Evolutionary conservation across 2,329 filamentous ascomycete genomes (phyloP).

Genomic region (Clonostachys rhizophaga): DNA sequence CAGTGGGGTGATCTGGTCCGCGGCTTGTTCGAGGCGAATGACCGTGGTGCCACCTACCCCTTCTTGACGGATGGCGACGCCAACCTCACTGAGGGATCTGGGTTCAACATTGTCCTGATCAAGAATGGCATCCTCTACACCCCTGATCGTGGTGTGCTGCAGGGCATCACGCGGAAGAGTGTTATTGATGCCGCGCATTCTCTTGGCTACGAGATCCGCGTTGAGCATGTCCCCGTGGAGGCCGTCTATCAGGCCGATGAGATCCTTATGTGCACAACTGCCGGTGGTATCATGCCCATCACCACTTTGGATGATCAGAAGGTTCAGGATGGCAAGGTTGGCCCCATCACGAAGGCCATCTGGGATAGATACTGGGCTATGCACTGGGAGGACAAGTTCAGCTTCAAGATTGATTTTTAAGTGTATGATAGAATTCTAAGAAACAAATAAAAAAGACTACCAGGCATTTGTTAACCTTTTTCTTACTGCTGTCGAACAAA

Average conservation of each 20-base stretch:
- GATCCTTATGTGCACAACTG: conserved; percentile 47
- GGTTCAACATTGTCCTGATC: conserved; percentile 41
- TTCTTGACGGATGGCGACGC: conserved; percentile 45
- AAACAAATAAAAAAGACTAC: no score
- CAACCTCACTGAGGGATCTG: conserved; percentile 43
- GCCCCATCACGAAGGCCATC: conserved; percentile 37
- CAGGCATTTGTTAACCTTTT: no score
- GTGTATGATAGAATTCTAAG: not conserved
- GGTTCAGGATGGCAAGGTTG: conserved; percentile 33
- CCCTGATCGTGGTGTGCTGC: conserved; percentile 37
- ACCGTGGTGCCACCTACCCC: conserved; percentile 39
- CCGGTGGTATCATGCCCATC: conserved; percentile 48
- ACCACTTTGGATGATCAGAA: conserved; percentile 35
- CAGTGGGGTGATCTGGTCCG: conserved; percentile 44
- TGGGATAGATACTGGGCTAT: conserved; percentile 47
- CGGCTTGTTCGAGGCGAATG: conserved; percentile 37
- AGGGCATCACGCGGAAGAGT: conserved; percentile 42
- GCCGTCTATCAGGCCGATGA: conserved; percentile 36
- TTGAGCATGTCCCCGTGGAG: conserved; percentile 35
- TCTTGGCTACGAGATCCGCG: conserved; percentile 23
- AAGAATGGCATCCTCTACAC: conserved; percentile 39
- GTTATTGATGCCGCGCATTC: conserved; percentile 34
- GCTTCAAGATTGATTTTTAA: conserved; percentile 22
- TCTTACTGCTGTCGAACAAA: no score
- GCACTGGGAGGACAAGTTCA: conserved; percentile 32